Percentiles rank a stretch among this genome's conserved stretches.
phyloP scores from a whole-genome alignment of 768 basidiomycete species.

The Panaeolus cyanescens region DNA sequence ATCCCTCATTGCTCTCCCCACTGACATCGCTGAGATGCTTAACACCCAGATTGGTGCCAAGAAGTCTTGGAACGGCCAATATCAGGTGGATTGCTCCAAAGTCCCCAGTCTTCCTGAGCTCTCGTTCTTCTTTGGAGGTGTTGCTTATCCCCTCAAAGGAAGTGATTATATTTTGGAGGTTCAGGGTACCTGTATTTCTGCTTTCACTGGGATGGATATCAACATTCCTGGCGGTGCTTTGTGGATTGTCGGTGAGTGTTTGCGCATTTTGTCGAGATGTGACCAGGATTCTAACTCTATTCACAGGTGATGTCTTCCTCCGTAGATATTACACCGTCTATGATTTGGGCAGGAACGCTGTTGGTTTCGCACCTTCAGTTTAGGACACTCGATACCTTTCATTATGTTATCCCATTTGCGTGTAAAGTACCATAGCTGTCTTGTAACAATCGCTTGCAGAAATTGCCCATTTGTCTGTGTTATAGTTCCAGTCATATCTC shows the following conservation, averaged over 20 bases:
- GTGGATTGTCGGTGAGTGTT: conserved; percentile 81
- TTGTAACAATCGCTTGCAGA: not conserved
- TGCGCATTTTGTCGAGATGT: not conserved
- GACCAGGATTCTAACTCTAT: not conserved
- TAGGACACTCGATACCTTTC: conserved; percentile 15
- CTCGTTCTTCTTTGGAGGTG: conserved; percentile 80
- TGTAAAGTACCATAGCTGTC: not conserved
- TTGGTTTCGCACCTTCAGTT: conserved; percentile 70
- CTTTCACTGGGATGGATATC: conserved; percentile 92
- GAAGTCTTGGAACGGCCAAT: conserved; percentile 96
- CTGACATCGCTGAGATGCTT: conserved; percentile 96
- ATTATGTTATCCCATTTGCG: not conserved
- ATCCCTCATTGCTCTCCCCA: conserved; percentile 90
- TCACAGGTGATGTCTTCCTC: conserved; percentile 82
- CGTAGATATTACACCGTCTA: conserved; percentile 94
- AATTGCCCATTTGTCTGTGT: too few species aligned
- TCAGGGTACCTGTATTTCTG: conserved; percentile 90
- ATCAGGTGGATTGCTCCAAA: conserved; percentile 84
- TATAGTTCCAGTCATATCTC: too few species aligned
- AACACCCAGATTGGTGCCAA: conserved; percentile 94
- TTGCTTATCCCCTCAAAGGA: conserved; percentile 76
- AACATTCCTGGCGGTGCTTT: conserved; percentile 77
- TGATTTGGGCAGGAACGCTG: conserved; percentile 74
- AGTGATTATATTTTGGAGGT: conserved; percentile 90
- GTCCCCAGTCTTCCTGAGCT: conserved; percentile 85